Base-by-base conservation (phyloP, 148 eudicot genomes). In the Camellia granthamiana region DNA sequence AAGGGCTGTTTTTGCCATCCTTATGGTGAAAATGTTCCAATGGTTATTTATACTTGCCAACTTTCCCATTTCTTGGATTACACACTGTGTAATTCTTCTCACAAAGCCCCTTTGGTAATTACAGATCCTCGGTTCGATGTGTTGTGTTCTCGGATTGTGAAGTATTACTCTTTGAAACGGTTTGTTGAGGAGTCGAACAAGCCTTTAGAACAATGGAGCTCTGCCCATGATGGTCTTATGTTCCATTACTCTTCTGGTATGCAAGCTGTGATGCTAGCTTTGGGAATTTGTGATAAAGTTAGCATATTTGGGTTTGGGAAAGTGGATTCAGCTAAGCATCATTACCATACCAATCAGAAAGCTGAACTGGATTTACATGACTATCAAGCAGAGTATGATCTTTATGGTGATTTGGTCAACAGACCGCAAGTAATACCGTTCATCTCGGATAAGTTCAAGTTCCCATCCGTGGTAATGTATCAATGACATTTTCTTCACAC, bases 201-300 rank as follows among this genome's bases (percentile, higher is more conserved):
- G 86, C 81, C 85, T 46, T 9, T 90, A 2, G 88, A 87, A 59
- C 79, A 81, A n/a, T 94, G 98, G 98, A 84, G 72, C 19, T n/a
- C 84, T 7, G 84, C 92, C 43, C 93, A 92, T 62, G 98, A 86
- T 7, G 92, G 92, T 2, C 23, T 81, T 6, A 52, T 85, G 69
- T 94, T 94, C 80, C 98, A 94, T 82, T 92, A 94, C 85, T 94
- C 98, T 47, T 94, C 98, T 0, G 98, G 97, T 52, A 89, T 92
- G 95, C 98, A 94, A 76, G 98, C 98, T 6, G 91, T 94, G 62
- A 84, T 88, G 90, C 77, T 94, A 49, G 93, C 98, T 21, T 49
- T 88, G 61, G 97, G 97, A 52, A 79, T 91, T 52, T 94, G 98
- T 82, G 97, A 94, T 6, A 83, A 75, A 61, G 95, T 94, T 56